Evolutionary conservation across 805 yeast genomes (phyloP).

Genomic region (Wickerhamiella brachini): DNA sequence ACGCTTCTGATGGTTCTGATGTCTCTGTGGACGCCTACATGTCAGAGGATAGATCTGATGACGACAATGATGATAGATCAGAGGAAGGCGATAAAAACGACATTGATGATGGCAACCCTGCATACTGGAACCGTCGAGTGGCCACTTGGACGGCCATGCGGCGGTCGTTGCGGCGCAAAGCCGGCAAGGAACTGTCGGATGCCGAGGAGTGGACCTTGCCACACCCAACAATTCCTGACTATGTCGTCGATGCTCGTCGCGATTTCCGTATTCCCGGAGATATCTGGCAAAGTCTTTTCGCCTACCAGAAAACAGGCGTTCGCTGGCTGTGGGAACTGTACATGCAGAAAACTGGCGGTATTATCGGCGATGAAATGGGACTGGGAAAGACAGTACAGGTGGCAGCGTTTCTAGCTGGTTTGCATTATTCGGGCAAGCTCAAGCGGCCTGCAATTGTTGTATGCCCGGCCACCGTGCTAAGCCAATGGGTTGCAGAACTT

Average conservation of each 20-base stretch:
- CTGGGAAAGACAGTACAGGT: slow-evolving; percentile 91
- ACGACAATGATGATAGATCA: slow-evolving; percentile 10
- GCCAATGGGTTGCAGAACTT: slow-evolving; percentile 94
- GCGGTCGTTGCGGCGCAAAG: slow-evolving; percentile 28
- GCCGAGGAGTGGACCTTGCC: slow-evolving; percentile 52
- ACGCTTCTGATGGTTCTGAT: slow-evolving; percentile 1
- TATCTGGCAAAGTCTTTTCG: slow-evolving; percentile 71
- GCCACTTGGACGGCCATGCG: slow-evolving; percentile 46
- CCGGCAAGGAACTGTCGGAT: slow-evolving; percentile 1
- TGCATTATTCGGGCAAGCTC: slow-evolving; percentile 66
- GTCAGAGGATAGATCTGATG: slow-evolving; percentile 8
- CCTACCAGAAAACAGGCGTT: slow-evolving; percentile 90
- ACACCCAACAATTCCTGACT: slow-evolving; percentile 68
- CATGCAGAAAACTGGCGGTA: slow-evolving; percentile 83
- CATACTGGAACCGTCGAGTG: slow-evolving; percentile 45
- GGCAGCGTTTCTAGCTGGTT: slow-evolving; percentile 78
- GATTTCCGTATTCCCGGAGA: slow-evolving; percentile 79
- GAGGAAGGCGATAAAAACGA: slow-evolving; percentile 21
- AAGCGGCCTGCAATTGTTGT: slow-evolving; percentile 68
- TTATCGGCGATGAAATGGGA: slow-evolving; percentile 97
- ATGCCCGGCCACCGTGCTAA: slow-evolving; percentile 92
- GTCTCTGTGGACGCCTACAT: no score
- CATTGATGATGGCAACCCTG: slow-evolving; percentile 74
- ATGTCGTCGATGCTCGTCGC: slow-evolving; percentile 41
- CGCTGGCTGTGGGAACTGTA: slow-evolving; percentile 97